Percentiles rank a stretch among this genome's conserved stretches.
These are phyloP conservation scores for Dactylis glomerata DNA, from an alignment of 176 grass and related monocot genomes.

Conservation along the genomic window DNA sequence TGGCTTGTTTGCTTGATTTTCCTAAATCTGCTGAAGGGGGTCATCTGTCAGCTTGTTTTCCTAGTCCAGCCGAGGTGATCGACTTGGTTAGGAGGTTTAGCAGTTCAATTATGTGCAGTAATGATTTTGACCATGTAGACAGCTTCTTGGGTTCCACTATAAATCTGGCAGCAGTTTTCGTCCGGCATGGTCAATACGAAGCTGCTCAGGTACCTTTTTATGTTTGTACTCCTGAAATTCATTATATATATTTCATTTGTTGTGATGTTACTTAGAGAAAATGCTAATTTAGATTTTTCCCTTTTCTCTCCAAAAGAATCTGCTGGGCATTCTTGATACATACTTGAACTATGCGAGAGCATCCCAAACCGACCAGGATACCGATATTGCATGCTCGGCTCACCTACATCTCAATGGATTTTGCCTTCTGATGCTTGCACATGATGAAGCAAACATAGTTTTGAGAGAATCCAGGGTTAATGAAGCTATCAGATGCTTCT, in stretches of 20 bases:
- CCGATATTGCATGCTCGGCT: constrained; percentile 57
- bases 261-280: constrained; percentile 17
- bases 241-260: constrained; percentile 24
- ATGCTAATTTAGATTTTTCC: constrained; percentile 12
- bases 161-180: constrained; percentile 53
- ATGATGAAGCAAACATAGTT: constrained; percentile 56
- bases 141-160: constrained; percentile 45
- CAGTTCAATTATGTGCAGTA: constrained; percentile 55
- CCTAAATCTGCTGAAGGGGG: constrained; percentile 51
- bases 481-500: constrained; percentile 85
- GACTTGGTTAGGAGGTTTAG: constrained; percentile 59
- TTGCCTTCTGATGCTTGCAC: constrained; percentile 75
- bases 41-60: constrained; percentile 47
- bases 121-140: constrained; percentile 27
- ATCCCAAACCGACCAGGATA: constrained; percentile 33
- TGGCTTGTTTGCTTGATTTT: constrained; percentile 88
- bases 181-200: constrained; percentile 80
- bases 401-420: constrained; percentile 83
- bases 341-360: constrained; percentile 58
- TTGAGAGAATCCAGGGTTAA: constrained; percentile 74
- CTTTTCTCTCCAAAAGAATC: constrained; percentile 47
- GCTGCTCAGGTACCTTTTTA: constrained; percentile 67
- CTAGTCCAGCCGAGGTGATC: constrained; percentile 52
- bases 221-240: not conserved
- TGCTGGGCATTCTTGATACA: constrained; percentile 68